Conservation (phyloP, 805 yeast species). For the Nakazawaea molendinolei region DNA sequence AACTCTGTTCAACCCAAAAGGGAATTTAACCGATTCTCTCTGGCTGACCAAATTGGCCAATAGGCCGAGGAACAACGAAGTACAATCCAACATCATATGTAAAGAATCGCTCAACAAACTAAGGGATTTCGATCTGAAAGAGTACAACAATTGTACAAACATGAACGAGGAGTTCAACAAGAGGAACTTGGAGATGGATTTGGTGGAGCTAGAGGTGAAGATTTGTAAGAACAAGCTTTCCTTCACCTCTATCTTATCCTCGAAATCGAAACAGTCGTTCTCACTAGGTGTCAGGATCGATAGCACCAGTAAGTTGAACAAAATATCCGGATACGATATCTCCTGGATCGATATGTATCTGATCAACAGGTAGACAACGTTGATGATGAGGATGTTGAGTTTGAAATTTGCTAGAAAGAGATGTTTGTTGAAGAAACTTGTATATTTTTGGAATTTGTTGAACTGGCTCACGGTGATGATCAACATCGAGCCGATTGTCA, state of each 20-base stretch:
- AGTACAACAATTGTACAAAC: constrained; percentile 89
- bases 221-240: constrained; percentile 24
- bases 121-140: constrained; percentile 85
- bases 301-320: constrained; percentile 5
- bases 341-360: constrained; percentile 5
- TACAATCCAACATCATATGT: constrained; percentile 95
- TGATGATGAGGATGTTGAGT: constrained; percentile 18
- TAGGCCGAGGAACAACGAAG: constrained; percentile 82
- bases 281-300: not conserved
- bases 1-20: constrained; percentile 78
- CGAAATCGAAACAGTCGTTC: constrained; percentile 10
- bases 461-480: constrained; percentile 24
- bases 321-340: constrained; percentile 1
- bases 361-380: constrained; percentile 13
- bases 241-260: not conserved
- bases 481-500: constrained; percentile 23
- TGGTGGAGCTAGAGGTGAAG: constrained; percentile 57
- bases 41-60: constrained; percentile 60
- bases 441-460: constrained; percentile 15
- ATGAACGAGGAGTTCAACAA: constrained; percentile 84
- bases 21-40: constrained; percentile 39
- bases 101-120: constrained; percentile 89
- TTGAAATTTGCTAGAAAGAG: constrained; percentile 19
- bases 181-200: constrained; percentile 83
- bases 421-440: constrained; percentile 18